Percentiles rank a stretch among this genome's conserved stretches.
Conservation (phyloP, 73 alveolate genomes). For the Blepharisma japonicum region DNA sequence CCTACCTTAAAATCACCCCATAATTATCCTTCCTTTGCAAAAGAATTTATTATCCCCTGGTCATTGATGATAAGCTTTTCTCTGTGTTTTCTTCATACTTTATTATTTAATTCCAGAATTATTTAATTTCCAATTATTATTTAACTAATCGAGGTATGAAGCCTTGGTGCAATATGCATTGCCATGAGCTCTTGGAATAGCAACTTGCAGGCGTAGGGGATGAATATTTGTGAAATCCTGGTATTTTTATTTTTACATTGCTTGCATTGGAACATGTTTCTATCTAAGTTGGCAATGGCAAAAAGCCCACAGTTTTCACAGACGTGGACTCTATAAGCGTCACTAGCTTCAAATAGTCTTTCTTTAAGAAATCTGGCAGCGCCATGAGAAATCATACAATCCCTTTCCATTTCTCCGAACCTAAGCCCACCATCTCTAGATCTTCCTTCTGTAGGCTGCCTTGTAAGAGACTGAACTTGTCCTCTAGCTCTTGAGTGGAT, state of each 20-base stretch:
- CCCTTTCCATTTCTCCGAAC: slow-evolving; percentile 99
- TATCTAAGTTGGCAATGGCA: slow-evolving; percentile 82
- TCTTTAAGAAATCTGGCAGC: slow-evolving; percentile 59
- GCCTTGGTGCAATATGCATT: slow-evolving; percentile 98
- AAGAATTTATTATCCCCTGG: slow-evolving; percentile 25
- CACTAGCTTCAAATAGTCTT: slow-evolving; percentile 96
- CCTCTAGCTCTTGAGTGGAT: slow-evolving; percentile 96
- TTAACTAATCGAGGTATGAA: slow-evolving; percentile 39
- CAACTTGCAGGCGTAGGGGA: slow-evolving; percentile 99
- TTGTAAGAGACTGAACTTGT: slow-evolving; percentile 91
- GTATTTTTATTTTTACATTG: slow-evolving; percentile 76
- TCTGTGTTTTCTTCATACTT: background rate
- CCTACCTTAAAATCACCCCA: slow-evolving; percentile 12
- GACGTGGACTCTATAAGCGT: slow-evolving; percentile 95
- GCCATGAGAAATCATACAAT: slow-evolving; percentile 99
- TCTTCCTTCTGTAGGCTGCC: slow-evolving; percentile 99
- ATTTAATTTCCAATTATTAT: background rate
- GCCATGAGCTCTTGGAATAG: slow-evolving; percentile 97
- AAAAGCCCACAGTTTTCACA: slow-evolving; percentile 88
- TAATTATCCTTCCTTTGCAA: slow-evolving; percentile 23
- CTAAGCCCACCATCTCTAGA: slow-evolving; percentile 99
- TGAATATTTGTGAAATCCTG: slow-evolving; percentile 75
- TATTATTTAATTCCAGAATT: background rate
- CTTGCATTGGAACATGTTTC: slow-evolving; percentile 84
- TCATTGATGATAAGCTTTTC: slow-evolving; percentile 20